Base-by-base conservation (phyloP, 2,329 filamentous ascomycete species). In the Plenodomus lindquistii region DNA sequence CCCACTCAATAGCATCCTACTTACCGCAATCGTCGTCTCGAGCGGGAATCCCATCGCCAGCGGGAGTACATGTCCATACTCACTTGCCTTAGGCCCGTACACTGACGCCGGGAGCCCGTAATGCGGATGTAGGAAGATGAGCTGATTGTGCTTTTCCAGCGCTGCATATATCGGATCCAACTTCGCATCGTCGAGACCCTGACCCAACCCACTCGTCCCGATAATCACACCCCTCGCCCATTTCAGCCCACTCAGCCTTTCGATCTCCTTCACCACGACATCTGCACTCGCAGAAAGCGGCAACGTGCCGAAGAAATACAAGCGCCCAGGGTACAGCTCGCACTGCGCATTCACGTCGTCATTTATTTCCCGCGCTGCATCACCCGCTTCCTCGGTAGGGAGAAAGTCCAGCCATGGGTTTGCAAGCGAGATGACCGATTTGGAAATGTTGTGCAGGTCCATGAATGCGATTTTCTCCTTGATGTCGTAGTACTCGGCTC, bases 401-500 rank as follows among this genome's bases (percentile, higher is more conserved):
- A 96, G 74, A 67, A 96, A 97, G 73, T 97, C 92, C 2, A 97
- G 81, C 92, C 92, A 97, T 0, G 92, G 92, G 66, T 97, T 97
- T 13, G 92, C 92, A 18, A 96, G 84, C 0, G 89, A 94, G 54
- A 97, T 85, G 42, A 96, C 88, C 1, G 89, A 94, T 55, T 87
- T 85, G 71, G 88, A 82, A 69, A 97, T 96, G 44, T 77, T 77
- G 74, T 97, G 92, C 15, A 80, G 82, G 69, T 91, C 81, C 92
- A 97, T 97, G 75, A 97, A 96, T 40, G 84, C 80, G 13, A 96
- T 79, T 67, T 96, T 97, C 60, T 89, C 81, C 15, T 79, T 75
- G 48, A 96, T 85, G 37, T 90, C 89, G 54, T 86, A 89, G 78
- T 93, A 97, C 63, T 92, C 89, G 1, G 84, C 79, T 18, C 91